Conservation (phyloP, 139 green algal species). For the Pleodorina starrii region DNA sequence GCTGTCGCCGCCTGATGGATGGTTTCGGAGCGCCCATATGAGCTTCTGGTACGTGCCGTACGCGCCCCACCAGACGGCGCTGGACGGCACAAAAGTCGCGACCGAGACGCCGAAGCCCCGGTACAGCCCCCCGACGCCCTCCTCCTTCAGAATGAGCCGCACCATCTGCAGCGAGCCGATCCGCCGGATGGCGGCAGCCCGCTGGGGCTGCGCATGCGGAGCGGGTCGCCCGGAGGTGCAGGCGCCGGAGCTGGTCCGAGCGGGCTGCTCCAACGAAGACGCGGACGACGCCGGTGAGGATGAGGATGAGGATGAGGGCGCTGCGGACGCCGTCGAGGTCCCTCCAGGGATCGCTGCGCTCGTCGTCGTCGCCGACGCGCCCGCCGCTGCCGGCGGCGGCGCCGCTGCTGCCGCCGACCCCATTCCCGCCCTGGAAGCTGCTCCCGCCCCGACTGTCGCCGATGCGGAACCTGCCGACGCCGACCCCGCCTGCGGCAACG, state of each 20-base stretch:
- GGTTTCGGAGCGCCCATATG: slow-evolving; percentile 81
- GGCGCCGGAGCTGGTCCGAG: background rate
- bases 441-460: too few species aligned
- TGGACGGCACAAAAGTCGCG: slow-evolving; percentile 88
- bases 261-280: background rate
- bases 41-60: slow-evolving; percentile 90
- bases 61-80: slow-evolving; percentile 81
- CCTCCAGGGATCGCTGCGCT: background rate
- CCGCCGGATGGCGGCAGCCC: background rate
- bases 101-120: slow-evolving; percentile 89
- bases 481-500: too few species aligned
- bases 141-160: slow-evolving; percentile 81
- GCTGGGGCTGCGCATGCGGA: background rate
- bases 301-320: background rate
- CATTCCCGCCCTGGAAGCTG: too few species aligned
- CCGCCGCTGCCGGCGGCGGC: too few species aligned
- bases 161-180: slow-evolving; percentile 76
- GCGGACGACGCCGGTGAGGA: background rate
- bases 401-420: too few species aligned
- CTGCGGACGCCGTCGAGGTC: background rate
- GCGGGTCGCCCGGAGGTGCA: slow-evolving; percentile 6
- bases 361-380: too few species aligned
- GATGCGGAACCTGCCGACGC: too few species aligned
- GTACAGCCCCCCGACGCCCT: slow-evolving; percentile 91
- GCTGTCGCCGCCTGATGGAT: background rate